These are phyloP conservation scores for Rauvolfia tetraphylla DNA, from an alignment of 257 asterid species.

Conservation along the genomic window DNA sequence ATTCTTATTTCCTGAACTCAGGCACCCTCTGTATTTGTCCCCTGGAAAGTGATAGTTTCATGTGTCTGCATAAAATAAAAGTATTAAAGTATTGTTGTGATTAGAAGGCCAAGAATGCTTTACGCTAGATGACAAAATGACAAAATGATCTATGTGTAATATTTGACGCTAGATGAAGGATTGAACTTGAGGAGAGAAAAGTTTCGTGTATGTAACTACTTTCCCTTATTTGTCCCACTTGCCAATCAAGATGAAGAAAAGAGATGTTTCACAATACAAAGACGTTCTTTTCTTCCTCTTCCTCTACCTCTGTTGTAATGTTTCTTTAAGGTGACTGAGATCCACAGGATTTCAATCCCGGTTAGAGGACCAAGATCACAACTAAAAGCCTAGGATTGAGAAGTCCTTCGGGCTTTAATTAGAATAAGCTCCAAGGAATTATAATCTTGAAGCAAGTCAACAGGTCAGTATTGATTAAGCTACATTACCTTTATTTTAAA, in stretches of 20 bases:
- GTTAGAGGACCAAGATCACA: no score
- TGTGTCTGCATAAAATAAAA: background rate
- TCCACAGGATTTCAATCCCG: background rate
- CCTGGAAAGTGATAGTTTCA: background rate
- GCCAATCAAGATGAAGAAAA: background rate
- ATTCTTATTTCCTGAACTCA: background rate
- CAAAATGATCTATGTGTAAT: background rate
- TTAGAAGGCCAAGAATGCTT: background rate
- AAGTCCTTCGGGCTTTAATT: background rate
- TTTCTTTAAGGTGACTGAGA: background rate
- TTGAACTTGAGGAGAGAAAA: background rate
- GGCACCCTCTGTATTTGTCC: background rate
- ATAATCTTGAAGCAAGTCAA: background rate
- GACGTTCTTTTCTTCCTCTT: background rate
- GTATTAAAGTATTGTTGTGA: background rate
- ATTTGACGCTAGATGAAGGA: background rate
- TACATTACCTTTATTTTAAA: background rate
- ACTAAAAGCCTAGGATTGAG: no score
- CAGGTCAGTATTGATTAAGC: background rate
- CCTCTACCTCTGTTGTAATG: background rate
- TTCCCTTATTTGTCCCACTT: background rate
- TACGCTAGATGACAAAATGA: no score
- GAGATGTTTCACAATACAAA: background rate
- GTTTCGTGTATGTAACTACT: background rate
- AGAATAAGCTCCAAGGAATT: background rate